Percentiles rank a stretch among this genome's conserved stretches.
Conservation (phyloP, 2,329 filamentous ascomycete genomes). For the Xylaria sp. region DNA sequence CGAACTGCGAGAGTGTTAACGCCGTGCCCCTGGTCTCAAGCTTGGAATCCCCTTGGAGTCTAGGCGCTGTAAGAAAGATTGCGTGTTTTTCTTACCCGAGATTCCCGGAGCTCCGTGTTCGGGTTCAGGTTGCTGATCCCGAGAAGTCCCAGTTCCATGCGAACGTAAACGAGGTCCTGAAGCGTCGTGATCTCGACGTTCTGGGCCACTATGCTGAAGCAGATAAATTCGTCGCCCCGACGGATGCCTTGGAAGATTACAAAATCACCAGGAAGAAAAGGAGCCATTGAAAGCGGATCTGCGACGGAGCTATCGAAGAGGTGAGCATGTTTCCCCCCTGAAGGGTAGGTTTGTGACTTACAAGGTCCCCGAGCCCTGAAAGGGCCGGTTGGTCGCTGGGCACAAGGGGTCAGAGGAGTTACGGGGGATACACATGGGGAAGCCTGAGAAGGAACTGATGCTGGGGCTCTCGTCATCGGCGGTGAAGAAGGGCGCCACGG, state of each 20-base stretch:
- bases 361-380: slow-evolving; percentile 39
- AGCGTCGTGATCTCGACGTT: slow-evolving; percentile 42
- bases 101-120: slow-evolving; percentile 41
- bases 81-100: slow-evolving; percentile 34
- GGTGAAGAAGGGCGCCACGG: slow-evolving; percentile 45
- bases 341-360: slow-evolving; percentile 19
- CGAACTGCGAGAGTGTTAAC: slow-evolving; percentile 25
- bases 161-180: slow-evolving; percentile 38
- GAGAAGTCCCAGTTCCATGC: slow-evolving; percentile 40
- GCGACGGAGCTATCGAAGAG: slow-evolving; percentile 34
- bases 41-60: not conserved
- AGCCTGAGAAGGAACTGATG: slow-evolving; percentile 51
- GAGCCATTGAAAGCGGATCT: slow-evolving; percentile 41
- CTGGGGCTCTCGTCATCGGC: slow-evolving; percentile 53
- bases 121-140: slow-evolving; percentile 41
- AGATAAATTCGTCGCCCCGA: slow-evolving; percentile 37
- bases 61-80: not conserved
- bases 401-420: slow-evolving; percentile 41
- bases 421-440: slow-evolving; percentile 55
- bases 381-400: slow-evolving; percentile 39
- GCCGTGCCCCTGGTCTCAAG: not conserved
- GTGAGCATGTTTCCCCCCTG: not conserved
- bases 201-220: slow-evolving; percentile 41
- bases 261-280: slow-evolving; percentile 42
- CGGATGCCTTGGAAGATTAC: slow-evolving; percentile 40